These are phyloP conservation scores for Biancaea sappan DNA, from an alignment of 306 rosid genomes.

Conservation along the genomic window DNA sequence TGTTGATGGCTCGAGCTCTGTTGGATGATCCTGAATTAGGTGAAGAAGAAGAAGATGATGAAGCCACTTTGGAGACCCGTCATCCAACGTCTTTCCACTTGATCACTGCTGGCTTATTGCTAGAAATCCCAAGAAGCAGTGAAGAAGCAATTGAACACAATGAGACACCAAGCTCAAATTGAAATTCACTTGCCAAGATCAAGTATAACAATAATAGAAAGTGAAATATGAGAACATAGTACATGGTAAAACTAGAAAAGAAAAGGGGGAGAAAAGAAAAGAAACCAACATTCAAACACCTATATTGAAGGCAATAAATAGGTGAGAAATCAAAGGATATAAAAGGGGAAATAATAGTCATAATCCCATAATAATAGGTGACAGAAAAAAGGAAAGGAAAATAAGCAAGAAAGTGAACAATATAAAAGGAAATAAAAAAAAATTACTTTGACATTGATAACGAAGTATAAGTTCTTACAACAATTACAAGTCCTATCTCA, in stretches of 20 bases:
- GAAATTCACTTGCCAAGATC: slow-evolving; percentile 2
- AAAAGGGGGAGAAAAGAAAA: neutral
- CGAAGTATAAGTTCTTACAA: slow-evolving; percentile 52
- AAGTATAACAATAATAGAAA: slow-evolving; percentile 18
- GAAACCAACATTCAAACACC: too few species aligned
- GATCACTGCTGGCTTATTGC: slow-evolving; percentile 30
- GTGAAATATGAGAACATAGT: neutral
- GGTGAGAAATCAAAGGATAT: too few species aligned
- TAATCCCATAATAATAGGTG: too few species aligned
- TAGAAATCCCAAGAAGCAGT: slow-evolving; percentile 57
- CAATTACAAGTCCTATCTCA: slow-evolving; percentile 89
- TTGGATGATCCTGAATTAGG: slow-evolving; percentile 53
- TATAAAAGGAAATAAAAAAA: too few species aligned
- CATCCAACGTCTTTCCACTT: slow-evolving; percentile 50
- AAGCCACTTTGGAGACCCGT: slow-evolving; percentile 47
- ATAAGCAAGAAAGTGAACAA: too few species aligned
- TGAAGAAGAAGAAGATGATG: too few species aligned
- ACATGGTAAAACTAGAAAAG: neutral
- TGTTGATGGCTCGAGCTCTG: slow-evolving; percentile 51
- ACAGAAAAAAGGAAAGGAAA: too few species aligned
- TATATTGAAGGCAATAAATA: too few species aligned
- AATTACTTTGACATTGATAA: slow-evolving; percentile 27
- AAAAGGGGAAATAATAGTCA: too few species aligned
- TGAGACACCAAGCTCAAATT: too few species aligned
- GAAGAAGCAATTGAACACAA: slow-evolving; percentile 20